phyloP scores from a whole-genome alignment of 352 stramenopile species.

The Phytophthora pisi region DNA sequence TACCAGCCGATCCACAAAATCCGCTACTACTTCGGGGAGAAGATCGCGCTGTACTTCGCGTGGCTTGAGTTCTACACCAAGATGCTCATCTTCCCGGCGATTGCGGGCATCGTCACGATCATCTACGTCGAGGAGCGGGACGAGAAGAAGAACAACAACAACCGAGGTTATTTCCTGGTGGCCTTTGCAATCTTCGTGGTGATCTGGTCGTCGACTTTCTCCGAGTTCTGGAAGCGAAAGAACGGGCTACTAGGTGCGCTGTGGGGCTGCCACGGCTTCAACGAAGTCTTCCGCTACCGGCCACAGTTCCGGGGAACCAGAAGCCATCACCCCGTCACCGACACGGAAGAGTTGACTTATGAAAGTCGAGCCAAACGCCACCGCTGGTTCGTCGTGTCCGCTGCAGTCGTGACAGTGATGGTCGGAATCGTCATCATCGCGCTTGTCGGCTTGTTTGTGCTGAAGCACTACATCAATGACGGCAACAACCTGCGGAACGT shows the following conservation, averaged over 20 bases:
- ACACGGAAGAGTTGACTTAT: constrained; percentile 61
- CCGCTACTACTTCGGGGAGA: constrained; percentile 89
- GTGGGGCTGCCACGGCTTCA: constrained; percentile 84
- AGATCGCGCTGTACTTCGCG: constrained; percentile 90
- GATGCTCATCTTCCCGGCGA: constrained; percentile 81
- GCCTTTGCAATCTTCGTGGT: constrained; percentile 85
- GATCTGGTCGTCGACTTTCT: constrained; percentile 82
- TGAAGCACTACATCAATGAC: constrained; percentile 74
- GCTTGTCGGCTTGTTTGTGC: constrained; percentile 60
- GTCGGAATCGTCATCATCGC: constrained; percentile 67
- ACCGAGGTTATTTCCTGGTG: constrained; percentile 64
- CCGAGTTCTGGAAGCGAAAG: constrained; percentile 88
- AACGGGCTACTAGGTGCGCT: constrained; percentile 75
- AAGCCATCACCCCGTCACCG: constrained; percentile 64
- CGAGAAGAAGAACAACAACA: constrained; percentile 31
- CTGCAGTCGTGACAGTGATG: constrained; percentile 71
- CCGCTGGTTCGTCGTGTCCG: constrained; percentile 58
- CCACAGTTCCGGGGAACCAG: constrained; percentile 84
- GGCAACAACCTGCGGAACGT: constrained; percentile 34
- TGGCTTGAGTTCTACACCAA: constrained; percentile 93
- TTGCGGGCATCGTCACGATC: constrained; percentile 80
- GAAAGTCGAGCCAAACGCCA: constrained; percentile 59
- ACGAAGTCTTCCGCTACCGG: constrained; percentile 68
- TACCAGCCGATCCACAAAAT: constrained; percentile 86
- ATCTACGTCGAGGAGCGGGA: constrained; percentile 46